These are phyloP conservation scores for Cercospora zeae-maydis DNA, from an alignment of 2,329 filamentous ascomycete species.

Conservation along the genomic window DNA sequence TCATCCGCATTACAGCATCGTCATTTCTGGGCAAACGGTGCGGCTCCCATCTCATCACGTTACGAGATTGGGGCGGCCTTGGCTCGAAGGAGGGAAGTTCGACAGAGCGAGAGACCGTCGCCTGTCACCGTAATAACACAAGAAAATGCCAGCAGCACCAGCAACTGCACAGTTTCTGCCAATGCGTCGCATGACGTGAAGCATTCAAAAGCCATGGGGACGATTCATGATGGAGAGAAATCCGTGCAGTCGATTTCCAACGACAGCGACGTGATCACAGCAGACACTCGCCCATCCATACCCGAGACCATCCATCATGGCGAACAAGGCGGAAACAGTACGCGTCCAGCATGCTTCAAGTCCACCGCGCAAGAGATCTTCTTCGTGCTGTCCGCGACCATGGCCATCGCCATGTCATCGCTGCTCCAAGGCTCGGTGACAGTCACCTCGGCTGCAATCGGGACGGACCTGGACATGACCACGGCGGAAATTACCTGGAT, in stretches of 20 bases:
- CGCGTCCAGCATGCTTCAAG: conserved; percentile 7
- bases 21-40: background rate
- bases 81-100: background rate
- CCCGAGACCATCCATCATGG: background rate
- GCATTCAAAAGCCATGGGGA: background rate
- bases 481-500: conserved; percentile 10
- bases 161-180: background rate
- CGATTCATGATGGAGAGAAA: background rate
- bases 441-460: conserved; percentile 10
- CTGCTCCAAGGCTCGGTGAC: conserved; percentile 10
- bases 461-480: conserved; percentile 5
- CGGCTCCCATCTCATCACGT: background rate
- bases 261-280: background rate
- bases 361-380: conserved; percentile 8
- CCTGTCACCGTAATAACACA: background rate
- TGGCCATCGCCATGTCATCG: conserved; percentile 10
- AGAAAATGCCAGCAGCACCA: background rate
- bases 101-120: background rate
- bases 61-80: background rate
- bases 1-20: background rate
- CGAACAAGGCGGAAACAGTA: background rate
- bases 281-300: background rate
- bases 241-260: background rate
- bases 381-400: conserved; percentile 6
- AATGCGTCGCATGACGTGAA: background rate